Evolutionary conservation across 2,329 filamentous ascomycete genomes (phyloP).

Genomic region (Colletotrichum aenigma): DNA sequence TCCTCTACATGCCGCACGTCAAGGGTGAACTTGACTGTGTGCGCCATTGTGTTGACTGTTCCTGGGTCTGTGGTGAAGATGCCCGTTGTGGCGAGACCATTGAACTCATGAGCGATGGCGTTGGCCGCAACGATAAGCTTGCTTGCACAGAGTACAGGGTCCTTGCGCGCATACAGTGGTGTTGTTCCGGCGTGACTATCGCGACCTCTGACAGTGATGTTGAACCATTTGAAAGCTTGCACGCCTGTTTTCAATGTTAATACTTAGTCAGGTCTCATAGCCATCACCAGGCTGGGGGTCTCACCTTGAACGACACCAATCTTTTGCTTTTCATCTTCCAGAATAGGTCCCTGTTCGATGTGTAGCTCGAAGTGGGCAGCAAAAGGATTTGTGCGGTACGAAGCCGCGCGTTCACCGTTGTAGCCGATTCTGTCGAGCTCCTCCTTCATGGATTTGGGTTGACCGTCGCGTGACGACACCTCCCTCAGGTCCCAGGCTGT

Average conservation of each 20-base stretch:
- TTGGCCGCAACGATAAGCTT: neutral
- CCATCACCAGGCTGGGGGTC: accelerated
- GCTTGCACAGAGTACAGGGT: neutral
- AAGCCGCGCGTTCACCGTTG: neutral
- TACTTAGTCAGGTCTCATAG: neutral
- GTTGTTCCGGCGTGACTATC: neutral
- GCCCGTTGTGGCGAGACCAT: neutral
- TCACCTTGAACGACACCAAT: neutral
- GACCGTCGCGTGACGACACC: neutral
- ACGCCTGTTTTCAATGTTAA: neutral
- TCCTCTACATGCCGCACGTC: neutral
- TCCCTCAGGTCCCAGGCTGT: neutral
- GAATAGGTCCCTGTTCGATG: neutral
- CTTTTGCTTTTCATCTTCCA: neutral
- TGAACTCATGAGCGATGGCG: neutral
- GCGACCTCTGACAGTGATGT: neutral
- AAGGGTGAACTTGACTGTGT: neutral
- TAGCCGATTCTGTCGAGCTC: neutral
- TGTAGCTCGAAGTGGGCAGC: neutral
- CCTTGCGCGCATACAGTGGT: neutral
- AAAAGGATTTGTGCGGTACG: neutral
- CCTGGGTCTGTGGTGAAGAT: neutral
- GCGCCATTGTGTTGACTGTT: neutral
- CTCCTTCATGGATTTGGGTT: neutral
- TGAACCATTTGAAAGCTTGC: neutral